Evolutionary conservation across 805 yeast genomes (phyloP).

Genomic region (Kodamaea leandrae): DNA sequence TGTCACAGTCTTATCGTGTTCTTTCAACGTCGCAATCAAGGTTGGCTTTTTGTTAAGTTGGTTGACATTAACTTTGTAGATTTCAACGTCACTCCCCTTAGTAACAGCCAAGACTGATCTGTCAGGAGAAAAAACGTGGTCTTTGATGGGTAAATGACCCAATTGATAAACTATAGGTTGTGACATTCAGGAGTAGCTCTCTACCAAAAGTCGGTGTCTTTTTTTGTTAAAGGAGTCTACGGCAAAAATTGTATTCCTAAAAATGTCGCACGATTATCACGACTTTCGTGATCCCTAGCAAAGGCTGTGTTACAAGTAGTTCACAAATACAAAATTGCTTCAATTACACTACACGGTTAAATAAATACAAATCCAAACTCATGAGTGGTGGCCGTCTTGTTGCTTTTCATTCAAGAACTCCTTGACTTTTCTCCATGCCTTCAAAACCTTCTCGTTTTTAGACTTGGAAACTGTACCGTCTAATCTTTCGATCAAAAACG

Average conservation of each 20-base stretch:
- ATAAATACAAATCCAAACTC: neutral
- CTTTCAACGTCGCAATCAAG: constrained; percentile 63
- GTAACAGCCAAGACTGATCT: constrained; percentile 70
- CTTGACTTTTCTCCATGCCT: constrained; percentile 37
- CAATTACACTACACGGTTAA: too few species aligned
- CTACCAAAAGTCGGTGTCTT: constrained; percentile 17
- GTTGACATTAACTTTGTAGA: constrained; percentile 55
- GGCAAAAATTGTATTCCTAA: neutral
- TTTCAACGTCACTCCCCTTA: constrained; percentile 69
- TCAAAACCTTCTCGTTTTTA: constrained; percentile 44
- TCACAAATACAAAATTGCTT: neutral
- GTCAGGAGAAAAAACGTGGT: constrained; percentile 83
- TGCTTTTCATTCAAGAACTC: constrained; percentile 28
- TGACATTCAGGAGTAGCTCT: constrained; percentile 28
- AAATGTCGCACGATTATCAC: too few species aligned
- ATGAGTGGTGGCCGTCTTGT: constrained; percentile 3
- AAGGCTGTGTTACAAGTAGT: too few species aligned
- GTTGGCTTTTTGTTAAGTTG: constrained; percentile 47
- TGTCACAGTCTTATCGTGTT: constrained; percentile 92
- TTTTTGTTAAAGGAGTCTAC: neutral
- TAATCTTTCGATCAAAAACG: constrained; percentile 38
- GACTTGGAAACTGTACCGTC: constrained; percentile 42
- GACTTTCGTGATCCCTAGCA: too few species aligned
- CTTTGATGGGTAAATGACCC: constrained; percentile 84
- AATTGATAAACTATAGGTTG: constrained; percentile 53